A percentile compares a stretch with the other conserved stretches of the same genome.
Evolutionary conservation across 768 basidiomycete genomes (phyloP).

Genomic region (Nevesoporus exiguus): DNA sequence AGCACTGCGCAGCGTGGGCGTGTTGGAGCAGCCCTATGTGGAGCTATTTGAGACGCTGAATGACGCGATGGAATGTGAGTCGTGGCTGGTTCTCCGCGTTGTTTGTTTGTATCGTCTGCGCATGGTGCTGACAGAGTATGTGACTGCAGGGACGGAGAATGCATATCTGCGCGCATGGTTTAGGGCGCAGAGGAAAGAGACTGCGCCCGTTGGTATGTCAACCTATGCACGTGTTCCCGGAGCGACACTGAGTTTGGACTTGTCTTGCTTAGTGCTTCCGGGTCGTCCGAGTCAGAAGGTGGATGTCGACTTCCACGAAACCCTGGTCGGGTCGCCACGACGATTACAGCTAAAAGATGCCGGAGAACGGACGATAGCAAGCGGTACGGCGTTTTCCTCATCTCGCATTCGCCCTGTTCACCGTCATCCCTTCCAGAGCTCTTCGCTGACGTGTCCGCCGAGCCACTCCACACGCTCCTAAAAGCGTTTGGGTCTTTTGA

Average conservation of each 20-base stretch:
- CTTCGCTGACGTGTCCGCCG: conserved; percentile 37
- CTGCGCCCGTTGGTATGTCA: conserved; percentile 41
- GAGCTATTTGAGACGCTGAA: conserved; percentile 80
- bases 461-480: conserved; percentile 72
- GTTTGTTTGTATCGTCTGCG: background rate
- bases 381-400: conserved; percentile 39
- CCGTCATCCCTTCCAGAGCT: conserved; percentile 10
- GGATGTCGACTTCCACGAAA: conserved; percentile 43
- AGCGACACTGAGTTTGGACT: background rate
- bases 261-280: conserved; percentile 44
- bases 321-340: conserved; percentile 58
- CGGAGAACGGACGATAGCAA: conserved; percentile 66
- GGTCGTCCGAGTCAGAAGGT: conserved; percentile 53
- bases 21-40: conserved; percentile 74
- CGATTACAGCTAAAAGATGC: conserved; percentile 65
- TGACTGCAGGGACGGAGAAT: conserved; percentile 80
- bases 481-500: conserved; percentile 80
- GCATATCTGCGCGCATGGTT: conserved; percentile 84
- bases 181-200: conserved; percentile 58
- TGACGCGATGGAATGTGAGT: conserved; percentile 90
- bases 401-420: background rate
- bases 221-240: background rate
- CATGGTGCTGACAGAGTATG: conserved; percentile 4
- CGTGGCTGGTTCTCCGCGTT: background rate
- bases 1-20: conserved; percentile 73